A percentile compares a stretch with the other conserved stretches of the same genome.
These are phyloP conservation scores for Crotalaria pallida DNA, from an alignment of 306 rosid genomes.

Conservation along the genomic window DNA sequence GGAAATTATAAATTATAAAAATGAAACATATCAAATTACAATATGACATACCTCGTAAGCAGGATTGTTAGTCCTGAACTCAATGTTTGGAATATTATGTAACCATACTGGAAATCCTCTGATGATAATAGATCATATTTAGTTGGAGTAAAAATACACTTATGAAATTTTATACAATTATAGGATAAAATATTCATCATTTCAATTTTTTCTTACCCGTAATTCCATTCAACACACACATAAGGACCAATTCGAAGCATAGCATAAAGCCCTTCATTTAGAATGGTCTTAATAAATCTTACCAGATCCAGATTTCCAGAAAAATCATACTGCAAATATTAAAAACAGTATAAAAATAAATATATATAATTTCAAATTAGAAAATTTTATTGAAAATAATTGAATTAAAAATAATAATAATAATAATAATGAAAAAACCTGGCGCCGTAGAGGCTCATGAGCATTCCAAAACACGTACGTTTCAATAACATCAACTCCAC, in stretches of 20 bases:
- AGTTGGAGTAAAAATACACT: no score
- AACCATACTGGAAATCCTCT: constrained; percentile 55
- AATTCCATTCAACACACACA: constrained; percentile 49
- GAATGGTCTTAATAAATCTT: constrained; percentile 29
- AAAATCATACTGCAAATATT: constrained; percentile 37
- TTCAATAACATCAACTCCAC: constrained; percentile 38
- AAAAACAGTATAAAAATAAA: background rate
- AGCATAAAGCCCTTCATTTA: constrained; percentile 15
- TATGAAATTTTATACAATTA: background rate
- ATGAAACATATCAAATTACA: background rate
- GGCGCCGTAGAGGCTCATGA: constrained; percentile 31
- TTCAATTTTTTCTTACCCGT: constrained; percentile 28
- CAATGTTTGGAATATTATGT: constrained; percentile 29
- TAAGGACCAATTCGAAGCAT: constrained; percentile 55
- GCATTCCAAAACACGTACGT: constrained; percentile 43
- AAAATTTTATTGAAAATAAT: background rate
- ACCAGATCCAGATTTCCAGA: constrained; percentile 21
- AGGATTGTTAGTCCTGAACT: constrained; percentile 30
- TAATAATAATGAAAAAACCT: constrained; percentile 20
- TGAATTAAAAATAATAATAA: no score
- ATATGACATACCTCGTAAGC: constrained; percentile 19
- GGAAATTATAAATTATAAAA: background rate
- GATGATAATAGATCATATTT: background rate
- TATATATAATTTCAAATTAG: background rate
- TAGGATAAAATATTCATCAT: background rate